Evolutionary conservation across 768 basidiomycete species (phyloP), one percentile per base, ranked within the genome.

Genomic region (Lactifluus pinguis): DNA sequence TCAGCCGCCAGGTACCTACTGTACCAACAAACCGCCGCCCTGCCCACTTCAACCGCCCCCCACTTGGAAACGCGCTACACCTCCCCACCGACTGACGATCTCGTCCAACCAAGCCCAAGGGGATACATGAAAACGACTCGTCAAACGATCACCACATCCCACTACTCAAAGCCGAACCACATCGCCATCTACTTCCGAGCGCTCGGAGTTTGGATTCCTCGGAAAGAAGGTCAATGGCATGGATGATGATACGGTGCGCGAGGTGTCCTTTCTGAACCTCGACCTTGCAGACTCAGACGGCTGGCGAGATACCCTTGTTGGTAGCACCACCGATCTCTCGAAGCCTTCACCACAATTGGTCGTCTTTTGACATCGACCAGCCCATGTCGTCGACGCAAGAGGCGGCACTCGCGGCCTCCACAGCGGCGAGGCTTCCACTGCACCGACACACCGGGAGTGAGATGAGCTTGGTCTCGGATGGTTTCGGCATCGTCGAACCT

Each of bases 401-500:
- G 17, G 57, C 57, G 9, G 49, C 49, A 19, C 41, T 49, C 9
- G 54, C 53, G 6, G 61, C 61, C 0, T n/a, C 60, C 10, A n/a
- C 6, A 6, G 45, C 57, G 2, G 53, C 60, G 3, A 41, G 52
- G 36, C 42, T 59, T 21, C 42, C 58, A 5, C 34, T 41, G 6
- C 60, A 61, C 55, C 55, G 59, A 45, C 45, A 55, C 51, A 41
- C 57, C 42, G 14, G 41, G 38, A 53, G 62, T 34, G 51, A 64
- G 17, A 45, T 62, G 39, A 55, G 59, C 61, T 39, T 57, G 42
- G n/a, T n/a, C n/a, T n/a, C n/a, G n/a, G n/a, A n/a, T n/a, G n/a
- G 19, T 32, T 4, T 62, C 57, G 19, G 38, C 52, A 13, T 49
- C 60, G 51, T 74, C 72, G 38, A 70, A 38, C 73, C 76, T 17